phyloP scores from a whole-genome alignment of 805 yeast species.

The Starmerella roubikii region DNA sequence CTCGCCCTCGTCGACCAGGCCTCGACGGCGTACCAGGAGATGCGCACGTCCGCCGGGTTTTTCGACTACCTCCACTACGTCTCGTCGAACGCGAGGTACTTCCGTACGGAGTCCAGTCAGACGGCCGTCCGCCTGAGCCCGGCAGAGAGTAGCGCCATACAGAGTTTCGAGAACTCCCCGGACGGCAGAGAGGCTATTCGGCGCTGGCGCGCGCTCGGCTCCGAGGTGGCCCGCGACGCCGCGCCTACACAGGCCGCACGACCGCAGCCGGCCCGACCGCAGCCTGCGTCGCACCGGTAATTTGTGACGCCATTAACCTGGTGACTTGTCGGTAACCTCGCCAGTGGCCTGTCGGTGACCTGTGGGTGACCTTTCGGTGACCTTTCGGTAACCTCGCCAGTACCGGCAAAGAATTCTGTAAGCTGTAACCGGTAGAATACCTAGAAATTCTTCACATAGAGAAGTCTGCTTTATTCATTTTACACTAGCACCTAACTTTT shows the following conservation, averaged over 20 bases:
- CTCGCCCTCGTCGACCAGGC: constrained; percentile 11
- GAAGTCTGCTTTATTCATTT: not conserved
- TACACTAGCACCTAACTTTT: not conserved
- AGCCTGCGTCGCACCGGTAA: too few relatives aligned
- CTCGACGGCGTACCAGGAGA: constrained; percentile 7
- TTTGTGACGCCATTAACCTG: too few relatives aligned
- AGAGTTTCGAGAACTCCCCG: constrained; percentile 3
- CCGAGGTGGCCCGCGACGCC: constrained; percentile 8
- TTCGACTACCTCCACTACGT: constrained; percentile 11
- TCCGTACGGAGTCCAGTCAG: too few relatives aligned
- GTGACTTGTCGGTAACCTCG: too few relatives aligned
- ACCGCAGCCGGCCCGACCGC: too few relatives aligned
- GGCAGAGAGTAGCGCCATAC: too few relatives aligned
- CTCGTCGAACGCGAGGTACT: constrained; percentile 6
- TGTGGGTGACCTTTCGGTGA: too few relatives aligned
- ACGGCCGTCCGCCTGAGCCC: too few relatives aligned
- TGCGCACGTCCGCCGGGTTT: constrained; percentile 11
- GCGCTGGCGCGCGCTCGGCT: constrained; percentile 1
- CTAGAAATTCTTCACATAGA: not conserved
- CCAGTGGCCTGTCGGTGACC: too few relatives aligned
- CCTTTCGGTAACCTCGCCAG: too few relatives aligned
- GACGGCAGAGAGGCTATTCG: constrained; percentile 10
- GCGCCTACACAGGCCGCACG: not conserved
- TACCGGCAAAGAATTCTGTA: too few relatives aligned
- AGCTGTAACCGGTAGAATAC: too few relatives aligned